These are phyloP conservation scores for Hypoxylon cercidicola DNA, from an alignment of 495 filamentous ascomycete genomes.

Conservation along the genomic window DNA sequence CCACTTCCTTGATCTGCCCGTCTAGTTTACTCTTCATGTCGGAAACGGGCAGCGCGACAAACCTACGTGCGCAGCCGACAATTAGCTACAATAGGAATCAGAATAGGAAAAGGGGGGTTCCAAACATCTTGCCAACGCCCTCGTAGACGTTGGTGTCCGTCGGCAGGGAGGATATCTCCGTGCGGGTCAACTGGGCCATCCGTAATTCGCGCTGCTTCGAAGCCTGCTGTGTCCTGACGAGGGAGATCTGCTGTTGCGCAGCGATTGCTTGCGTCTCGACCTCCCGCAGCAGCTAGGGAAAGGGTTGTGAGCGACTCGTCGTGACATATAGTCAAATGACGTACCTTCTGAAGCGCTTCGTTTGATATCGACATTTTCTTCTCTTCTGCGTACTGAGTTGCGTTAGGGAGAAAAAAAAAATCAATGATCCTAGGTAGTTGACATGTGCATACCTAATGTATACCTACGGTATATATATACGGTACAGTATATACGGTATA, in stretches of 20 bases:
- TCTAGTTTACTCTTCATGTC: conserved; percentile 80
- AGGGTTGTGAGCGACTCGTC: conserved; percentile 6
- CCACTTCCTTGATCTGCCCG: conserved; percentile 77
- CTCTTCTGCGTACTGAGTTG: not conserved
- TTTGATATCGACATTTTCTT: conserved; percentile 89
- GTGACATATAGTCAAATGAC: conserved; percentile 7
- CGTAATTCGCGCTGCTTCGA: conserved; percentile 89
- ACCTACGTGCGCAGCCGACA: conserved; percentile 66
- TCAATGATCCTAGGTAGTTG: not conserved
- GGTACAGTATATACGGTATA: no score
- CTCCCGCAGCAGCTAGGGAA: conserved; percentile 84
- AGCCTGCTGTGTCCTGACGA: conserved; percentile 86
- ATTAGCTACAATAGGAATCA: conserved; percentile 19
- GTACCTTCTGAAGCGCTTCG: conserved; percentile 92
- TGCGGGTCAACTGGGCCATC: conserved; percentile 86
- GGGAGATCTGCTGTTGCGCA: conserved; percentile 90
- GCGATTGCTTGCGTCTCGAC: conserved; percentile 88
- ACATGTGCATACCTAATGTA: not conserved
- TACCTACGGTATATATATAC: no score
- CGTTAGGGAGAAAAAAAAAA: not conserved
- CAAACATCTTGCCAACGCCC: conserved; percentile 96
- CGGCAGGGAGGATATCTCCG: conserved; percentile 82
- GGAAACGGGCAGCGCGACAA: conserved; percentile 77
- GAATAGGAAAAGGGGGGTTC: conserved; percentile 39
- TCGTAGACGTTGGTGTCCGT: conserved; percentile 86